phyloP scores from a whole-genome alignment of 768 basidiomycete species.

The Serendipita sp. region DNA sequence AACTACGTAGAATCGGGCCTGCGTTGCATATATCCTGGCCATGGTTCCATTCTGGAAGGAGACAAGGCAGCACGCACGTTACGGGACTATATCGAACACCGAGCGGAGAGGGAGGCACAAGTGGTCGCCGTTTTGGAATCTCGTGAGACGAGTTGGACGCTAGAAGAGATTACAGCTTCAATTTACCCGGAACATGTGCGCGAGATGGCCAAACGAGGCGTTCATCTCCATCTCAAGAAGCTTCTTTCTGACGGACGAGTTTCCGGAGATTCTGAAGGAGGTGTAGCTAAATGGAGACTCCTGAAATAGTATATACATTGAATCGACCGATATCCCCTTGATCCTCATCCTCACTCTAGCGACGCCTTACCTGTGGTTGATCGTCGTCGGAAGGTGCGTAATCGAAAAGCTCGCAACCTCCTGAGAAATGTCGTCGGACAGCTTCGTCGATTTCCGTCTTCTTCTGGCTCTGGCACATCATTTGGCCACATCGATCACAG shows the following conservation, averaged over 20 bases:
- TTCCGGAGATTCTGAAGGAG: constrained; percentile 33
- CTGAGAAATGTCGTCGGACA: background rate
- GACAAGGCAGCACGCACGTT: constrained; percentile 38
- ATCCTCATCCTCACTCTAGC: no score
- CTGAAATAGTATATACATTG: background rate
- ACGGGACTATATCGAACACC: constrained; percentile 59
- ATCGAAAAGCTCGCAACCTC: background rate
- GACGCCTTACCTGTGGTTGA: background rate
- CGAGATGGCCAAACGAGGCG: constrained; percentile 52
- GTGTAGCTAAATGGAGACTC: constrained; percentile 20
- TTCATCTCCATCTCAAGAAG: constrained; percentile 60
- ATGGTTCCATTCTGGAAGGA: constrained; percentile 61
- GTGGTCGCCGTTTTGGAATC: constrained; percentile 38
- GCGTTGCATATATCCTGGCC: constrained; percentile 64
- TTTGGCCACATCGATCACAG: background rate
- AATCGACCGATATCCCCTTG: no score
- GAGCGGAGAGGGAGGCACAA: constrained; percentile 66
- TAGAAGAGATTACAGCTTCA: constrained; percentile 47
- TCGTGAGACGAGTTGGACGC: constrained; percentile 31
- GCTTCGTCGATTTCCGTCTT: background rate
- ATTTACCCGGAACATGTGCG: constrained; percentile 55
- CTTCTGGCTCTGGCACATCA: background rate
- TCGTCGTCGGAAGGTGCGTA: background rate
- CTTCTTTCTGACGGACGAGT: constrained; percentile 49
- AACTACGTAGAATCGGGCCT: constrained; percentile 23